These are phyloP conservation scores for Ottelia alismoides DNA, from an alignment of 106 monocot genomes.

Conservation along the genomic window DNA sequence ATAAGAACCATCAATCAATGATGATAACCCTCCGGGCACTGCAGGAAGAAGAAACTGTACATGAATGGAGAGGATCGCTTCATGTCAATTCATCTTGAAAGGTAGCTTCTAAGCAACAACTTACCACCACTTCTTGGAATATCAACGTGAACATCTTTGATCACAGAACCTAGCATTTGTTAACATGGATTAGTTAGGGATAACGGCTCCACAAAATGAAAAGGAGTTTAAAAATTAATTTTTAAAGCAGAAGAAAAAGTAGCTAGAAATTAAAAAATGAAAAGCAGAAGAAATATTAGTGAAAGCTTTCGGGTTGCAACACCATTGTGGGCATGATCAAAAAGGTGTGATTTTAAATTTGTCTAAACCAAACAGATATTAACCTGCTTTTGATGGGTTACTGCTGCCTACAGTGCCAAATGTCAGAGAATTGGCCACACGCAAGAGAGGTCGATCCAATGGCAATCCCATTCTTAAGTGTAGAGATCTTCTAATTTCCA, in stretches of 20 bases:
- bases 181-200: no score
- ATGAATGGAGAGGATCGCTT: background rate
- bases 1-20: conserved; percentile 85
- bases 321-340: no score
- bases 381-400: background rate
- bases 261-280: background rate
- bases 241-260: background rate
- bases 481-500: conserved; percentile 64
- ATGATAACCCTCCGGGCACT: conserved; percentile 73
- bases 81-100: no score
- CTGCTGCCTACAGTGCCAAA: conserved; percentile 28
- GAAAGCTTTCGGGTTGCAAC: no score
- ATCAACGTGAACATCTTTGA: conserved; percentile 77
- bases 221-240: background rate
- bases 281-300: no score
- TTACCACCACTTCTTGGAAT: conserved; percentile 79
- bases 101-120: conserved; percentile 8
- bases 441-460: conserved; percentile 82
- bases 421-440: conserved; percentile 57
- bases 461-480: conserved; percentile 76
- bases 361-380: background rate
- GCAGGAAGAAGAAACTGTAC: conserved; percentile 10
- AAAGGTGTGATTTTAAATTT: background rate
- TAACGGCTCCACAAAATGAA: no score
- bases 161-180: conserved; percentile 58